Conservation (phyloP, 176 grass and related monocot genomes). For the Tuctoria greenei region DNA sequence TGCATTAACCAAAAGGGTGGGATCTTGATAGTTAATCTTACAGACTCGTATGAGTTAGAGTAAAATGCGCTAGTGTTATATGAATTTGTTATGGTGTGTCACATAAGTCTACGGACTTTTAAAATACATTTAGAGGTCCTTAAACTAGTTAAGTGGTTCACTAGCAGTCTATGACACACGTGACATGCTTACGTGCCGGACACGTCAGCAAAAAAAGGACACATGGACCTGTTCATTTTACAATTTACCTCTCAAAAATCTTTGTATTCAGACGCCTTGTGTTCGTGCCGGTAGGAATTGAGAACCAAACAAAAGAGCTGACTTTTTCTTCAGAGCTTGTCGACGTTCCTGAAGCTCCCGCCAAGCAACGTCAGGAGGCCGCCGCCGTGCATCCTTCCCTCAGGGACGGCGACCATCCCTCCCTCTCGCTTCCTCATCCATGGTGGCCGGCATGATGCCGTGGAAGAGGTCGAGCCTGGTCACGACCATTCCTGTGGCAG, state of each 20-base stretch:
- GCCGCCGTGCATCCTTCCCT: slow-evolving; percentile 73
- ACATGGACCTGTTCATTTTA: no score
- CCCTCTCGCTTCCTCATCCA: slow-evolving; percentile 31
- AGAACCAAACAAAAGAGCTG: background rate
- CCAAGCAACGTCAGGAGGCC: slow-evolving; percentile 59
- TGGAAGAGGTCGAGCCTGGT: slow-evolving; percentile 63
- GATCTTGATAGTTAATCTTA: background rate
- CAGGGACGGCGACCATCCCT: slow-evolving; percentile 37
- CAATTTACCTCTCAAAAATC: no score
- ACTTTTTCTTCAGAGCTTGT: slow-evolving; percentile 34
- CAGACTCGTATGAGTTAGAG: background rate
- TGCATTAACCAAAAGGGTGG: background rate
- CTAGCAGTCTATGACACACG: no score
- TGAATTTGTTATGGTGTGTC: no score
- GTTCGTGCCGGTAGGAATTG: no score
- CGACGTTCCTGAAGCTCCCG: slow-evolving; percentile 62
- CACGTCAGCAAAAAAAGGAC: no score
- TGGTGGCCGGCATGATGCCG: slow-evolving; percentile 40
- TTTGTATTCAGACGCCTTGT: no score
- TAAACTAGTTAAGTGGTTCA: no score
- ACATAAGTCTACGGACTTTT: no score
- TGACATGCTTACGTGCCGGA: no score
- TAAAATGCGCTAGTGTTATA: no score
- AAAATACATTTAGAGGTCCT: no score
- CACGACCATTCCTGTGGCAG: slow-evolving; percentile 7